Base-by-base conservation (phyloP, 306 rosid species). In the Crotalaria pallida region DNA sequence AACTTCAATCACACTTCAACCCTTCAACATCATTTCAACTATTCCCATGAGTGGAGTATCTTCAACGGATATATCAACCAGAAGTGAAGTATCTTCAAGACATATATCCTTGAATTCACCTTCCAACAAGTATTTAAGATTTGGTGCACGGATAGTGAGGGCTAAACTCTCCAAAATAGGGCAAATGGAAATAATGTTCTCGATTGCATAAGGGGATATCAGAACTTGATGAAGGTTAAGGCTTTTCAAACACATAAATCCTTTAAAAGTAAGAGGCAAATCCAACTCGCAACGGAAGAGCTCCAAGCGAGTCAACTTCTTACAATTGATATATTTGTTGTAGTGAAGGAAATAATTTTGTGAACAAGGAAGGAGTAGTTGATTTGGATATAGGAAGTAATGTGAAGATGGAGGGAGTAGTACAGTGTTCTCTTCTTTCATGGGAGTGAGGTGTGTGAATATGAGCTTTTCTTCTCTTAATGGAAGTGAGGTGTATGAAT, bases 221-320 rank as follows among this genome's bases (percentile, higher is more conserved):
- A 81, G 65, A 80, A 93, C 90, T 69, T 88, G 92, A 73, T 85
- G 85, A 72, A 93, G 97, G 53, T 50, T 84, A 48, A 93, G 94
- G 82, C 74, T 79, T 76, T 80, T 90, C 81, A 93, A 81, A 77
- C 79, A 73, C 60, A 43, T 3, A 33, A 93, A 90, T 5, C 92
- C 96, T 55, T 78, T 90, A 55, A 93, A 93, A 36, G 59, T 22
- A 65, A 49, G 68, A 9, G 98, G 97, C 1, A 88, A 94, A 71
- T 93, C 90, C 77, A 93, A 77, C 73, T 93, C 94, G 4, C 98
- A 93, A 13, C n/a, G n/a, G n/a, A n/a, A n/a, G n/a, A n/a, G n/a
- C n/a, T n/a, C n/a, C n/a, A n/a, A n/a, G n/a, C n/a, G 80, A 33
- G 81, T 82, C 85, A 93, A 73, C 58, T 80, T 88, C 58, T 80